Evolutionary conservation across 352 stramenopile genomes (phyloP).

Genomic region (Phytophthora hybrid): DNA sequence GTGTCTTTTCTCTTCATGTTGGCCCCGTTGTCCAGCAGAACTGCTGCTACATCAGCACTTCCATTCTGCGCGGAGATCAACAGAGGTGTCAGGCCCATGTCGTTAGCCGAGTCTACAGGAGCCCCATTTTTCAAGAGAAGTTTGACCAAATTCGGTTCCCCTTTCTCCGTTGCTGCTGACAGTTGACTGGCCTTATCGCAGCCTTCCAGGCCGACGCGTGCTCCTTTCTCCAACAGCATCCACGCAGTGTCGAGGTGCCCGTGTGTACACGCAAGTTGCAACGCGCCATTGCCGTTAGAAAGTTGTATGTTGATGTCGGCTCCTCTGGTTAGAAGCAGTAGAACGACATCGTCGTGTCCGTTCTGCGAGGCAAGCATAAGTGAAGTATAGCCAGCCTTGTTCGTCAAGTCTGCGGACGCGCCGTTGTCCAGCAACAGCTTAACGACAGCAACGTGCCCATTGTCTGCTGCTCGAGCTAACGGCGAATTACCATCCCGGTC

Average conservation of each 20-base stretch:
- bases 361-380: not conserved
- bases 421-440: not conserved
- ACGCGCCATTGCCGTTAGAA: not conserved
- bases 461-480: slow-evolving; percentile 1
- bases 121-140: not conserved
- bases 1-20: not conserved
- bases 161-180: not conserved
- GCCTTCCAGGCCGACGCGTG: not conserved
- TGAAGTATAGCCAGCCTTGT: not conserved
- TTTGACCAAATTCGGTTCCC: not conserved
- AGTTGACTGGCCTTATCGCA: not conserved
- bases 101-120: not conserved
- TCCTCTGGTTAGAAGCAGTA: not conserved
- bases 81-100: not conserved
- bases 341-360: not conserved
- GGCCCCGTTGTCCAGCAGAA: not conserved
- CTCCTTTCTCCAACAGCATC: not conserved
- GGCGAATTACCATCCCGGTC: not conserved
- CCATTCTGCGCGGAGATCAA: not conserved
- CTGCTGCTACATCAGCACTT: not conserved
- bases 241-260: not conserved
- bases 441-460: not conserved
- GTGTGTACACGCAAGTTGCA: not conserved
- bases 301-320: not conserved
- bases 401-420: not conserved